phyloP scores from a whole-genome alignment of 352 stramenopile species.

The Pythium oligandrum region DNA sequence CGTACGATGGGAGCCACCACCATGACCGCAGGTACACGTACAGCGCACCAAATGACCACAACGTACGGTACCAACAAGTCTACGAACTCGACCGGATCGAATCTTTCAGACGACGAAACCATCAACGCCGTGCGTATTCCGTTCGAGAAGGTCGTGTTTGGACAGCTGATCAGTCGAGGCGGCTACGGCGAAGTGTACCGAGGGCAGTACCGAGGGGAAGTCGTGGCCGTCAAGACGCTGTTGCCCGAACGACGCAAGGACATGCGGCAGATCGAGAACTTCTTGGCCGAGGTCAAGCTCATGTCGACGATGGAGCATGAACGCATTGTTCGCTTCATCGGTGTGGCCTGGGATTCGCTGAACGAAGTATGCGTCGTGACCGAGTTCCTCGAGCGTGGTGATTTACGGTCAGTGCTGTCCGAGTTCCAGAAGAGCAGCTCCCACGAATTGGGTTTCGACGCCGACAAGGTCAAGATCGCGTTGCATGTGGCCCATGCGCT shows the following conservation, averaged over 20 bases:
- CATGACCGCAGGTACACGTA: no score
- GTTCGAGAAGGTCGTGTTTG: conserved; percentile 29
- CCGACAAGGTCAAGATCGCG: conserved; percentile 30
- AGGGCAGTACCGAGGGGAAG: conserved; percentile 31
- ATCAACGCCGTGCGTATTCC: conserved; percentile 28
- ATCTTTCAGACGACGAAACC: conserved; percentile 1
- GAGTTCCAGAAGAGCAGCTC: conserved; percentile 19
- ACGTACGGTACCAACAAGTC: no score
- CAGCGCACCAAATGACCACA: no score
- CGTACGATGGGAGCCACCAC: no score
- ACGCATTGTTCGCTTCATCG: conserved; percentile 55
- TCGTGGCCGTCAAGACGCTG: conserved; percentile 51
- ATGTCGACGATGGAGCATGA: conserved; percentile 54
- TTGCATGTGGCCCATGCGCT: conserved; percentile 26
- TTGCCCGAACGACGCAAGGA: conserved; percentile 36
- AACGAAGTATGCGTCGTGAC: conserved; percentile 12
- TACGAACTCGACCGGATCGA: no score
- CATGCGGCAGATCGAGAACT: conserved; percentile 36
- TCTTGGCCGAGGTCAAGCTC: conserved; percentile 46
- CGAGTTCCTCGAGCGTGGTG: conserved; percentile 22
- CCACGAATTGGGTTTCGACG: conserved; percentile 20
- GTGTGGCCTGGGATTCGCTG: conserved; percentile 41
- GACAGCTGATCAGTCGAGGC: conserved; percentile 32
- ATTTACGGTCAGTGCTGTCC: conserved; percentile 29
- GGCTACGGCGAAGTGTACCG: conserved; percentile 43